A percentile compares a stretch with the other conserved stretches of the same genome.
phyloP scores from a whole-genome alignment of 768 basidiomycete species.

The Mycena venus region DNA sequence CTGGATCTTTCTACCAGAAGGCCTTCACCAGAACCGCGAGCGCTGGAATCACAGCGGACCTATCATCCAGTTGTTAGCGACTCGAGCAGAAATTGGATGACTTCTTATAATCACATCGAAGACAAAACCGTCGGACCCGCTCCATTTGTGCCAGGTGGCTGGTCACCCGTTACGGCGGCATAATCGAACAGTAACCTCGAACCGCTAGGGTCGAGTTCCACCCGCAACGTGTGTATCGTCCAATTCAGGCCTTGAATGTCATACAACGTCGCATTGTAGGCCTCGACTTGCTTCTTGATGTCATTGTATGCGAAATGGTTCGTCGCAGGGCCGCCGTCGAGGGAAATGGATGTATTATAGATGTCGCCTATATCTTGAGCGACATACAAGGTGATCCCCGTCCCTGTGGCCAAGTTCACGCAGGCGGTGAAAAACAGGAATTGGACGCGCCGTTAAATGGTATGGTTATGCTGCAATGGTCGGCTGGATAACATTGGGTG shows the following conservation, averaged over 20 bases:
- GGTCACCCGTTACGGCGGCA: constrained; percentile 26
- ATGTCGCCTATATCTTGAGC: constrained; percentile 25
- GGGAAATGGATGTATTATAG: constrained; percentile 28
- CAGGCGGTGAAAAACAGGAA: not conserved
- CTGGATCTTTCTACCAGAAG: not conserved
- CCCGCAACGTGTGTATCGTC: constrained; percentile 16
- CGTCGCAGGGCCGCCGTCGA: constrained; percentile 14
- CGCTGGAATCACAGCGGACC: not conserved
- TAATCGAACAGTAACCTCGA: constrained; percentile 22
- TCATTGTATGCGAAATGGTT: constrained; percentile 23
- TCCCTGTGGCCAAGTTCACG: not conserved
- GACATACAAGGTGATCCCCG: constrained; percentile 27
- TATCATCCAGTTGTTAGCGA: not conserved
- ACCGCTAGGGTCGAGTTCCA: constrained; percentile 3
- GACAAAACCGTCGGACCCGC: not conserved
- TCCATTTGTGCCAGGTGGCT: not conserved
- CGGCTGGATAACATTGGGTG: constrained; percentile 12
- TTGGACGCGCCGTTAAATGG: constrained; percentile 20
- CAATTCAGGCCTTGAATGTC: constrained; percentile 23
- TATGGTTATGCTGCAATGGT: constrained; percentile 27
- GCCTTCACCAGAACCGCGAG: not conserved
- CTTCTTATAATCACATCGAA: not conserved
- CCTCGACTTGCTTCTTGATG: not conserved
- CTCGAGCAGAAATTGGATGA: not conserved
- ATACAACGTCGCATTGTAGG: constrained; percentile 24